These are phyloP conservation scores for Arabis alpina DNA, from an alignment of 345 rosid genomes.

Conservation along the genomic window DNA sequence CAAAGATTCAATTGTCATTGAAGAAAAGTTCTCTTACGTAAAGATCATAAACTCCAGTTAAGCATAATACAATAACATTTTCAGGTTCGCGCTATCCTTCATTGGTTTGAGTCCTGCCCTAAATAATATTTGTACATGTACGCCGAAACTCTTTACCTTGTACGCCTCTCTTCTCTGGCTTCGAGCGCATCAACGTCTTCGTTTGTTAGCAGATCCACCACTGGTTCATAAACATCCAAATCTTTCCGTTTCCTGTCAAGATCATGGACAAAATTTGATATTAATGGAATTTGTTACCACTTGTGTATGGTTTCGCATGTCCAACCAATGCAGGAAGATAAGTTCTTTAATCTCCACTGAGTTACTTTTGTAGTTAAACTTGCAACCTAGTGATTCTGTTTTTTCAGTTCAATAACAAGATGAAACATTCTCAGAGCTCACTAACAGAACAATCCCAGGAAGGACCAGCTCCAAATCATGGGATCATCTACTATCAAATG, in stretches of 20 bases:
- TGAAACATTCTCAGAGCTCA: slow-evolving; percentile 5
- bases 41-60: slow-evolving; percentile 18
- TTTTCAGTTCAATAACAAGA: slow-evolving; percentile 8
- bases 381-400: neutral
- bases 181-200: slow-evolving; percentile 88
- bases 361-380: slow-evolving; percentile 8
- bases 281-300: slow-evolving; percentile 3
- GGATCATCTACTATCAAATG: slow-evolving; percentile 14
- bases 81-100: slow-evolving; percentile 17
- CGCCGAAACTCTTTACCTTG: slow-evolving; percentile 41
- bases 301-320: slow-evolving; percentile 6
- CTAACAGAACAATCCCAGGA: neutral
- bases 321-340: slow-evolving; percentile 2
- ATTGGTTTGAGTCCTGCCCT: neutral
- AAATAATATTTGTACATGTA: slow-evolving; percentile 8
- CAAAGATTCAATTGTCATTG: neutral
- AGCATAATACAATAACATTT: slow-evolving; percentile 28
- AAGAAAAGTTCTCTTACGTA: neutral
- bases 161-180: slow-evolving; percentile 75
- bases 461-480: slow-evolving; percentile 16
- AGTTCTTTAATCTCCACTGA: slow-evolving; percentile 6
- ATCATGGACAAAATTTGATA: slow-evolving; percentile 18
- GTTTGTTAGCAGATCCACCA: slow-evolving; percentile 73
- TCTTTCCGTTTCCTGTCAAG: slow-evolving; percentile 88
- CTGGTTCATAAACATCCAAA: slow-evolving; percentile 81